Conservation (phyloP, 257 asterid species). For the Solanum pinnatisectum region DNA sequence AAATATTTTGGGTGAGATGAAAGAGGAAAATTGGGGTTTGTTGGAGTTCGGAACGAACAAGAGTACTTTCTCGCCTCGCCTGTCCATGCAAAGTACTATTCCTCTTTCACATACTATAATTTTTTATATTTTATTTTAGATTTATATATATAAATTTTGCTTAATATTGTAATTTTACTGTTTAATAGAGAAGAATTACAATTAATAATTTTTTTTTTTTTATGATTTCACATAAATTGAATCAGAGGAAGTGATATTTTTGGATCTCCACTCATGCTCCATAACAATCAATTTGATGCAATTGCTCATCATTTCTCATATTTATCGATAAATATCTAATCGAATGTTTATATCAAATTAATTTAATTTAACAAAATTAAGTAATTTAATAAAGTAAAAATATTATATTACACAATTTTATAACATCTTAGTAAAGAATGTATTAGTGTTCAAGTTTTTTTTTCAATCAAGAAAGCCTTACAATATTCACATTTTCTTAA, state of each 20-base stretch:
- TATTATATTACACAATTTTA: too few species aligned
- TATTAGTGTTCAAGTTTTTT: too few species aligned
- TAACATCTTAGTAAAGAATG: too few species aligned
- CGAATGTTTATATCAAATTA: rapidly evolving
- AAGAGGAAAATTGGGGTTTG: not conserved
- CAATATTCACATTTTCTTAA: too few species aligned
- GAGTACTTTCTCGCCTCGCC: not conserved
- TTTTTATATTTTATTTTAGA: not conserved
- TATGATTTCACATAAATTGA: not conserved
- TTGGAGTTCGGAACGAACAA: not conserved
- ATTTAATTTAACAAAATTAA: too few species aligned
- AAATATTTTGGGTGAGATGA: not conserved
- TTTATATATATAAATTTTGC: not conserved
- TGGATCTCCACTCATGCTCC: not conserved
- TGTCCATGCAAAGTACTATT: not conserved
- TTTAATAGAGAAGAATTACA: too few species aligned
- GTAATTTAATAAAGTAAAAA: not conserved
- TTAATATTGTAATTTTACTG: too few species aligned
- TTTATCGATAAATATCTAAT: too few species aligned
- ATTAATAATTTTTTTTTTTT: too few species aligned
- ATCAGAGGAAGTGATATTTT: not conserved
- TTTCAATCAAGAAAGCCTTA: too few species aligned
- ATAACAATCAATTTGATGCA: not conserved
- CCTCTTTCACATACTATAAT: not conserved
- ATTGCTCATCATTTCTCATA: rapidly evolving